These are phyloP conservation scores for Lachnum nothofagi DNA, from an alignment of 2,329 filamentous ascomycete species.

Conservation along the genomic window DNA sequence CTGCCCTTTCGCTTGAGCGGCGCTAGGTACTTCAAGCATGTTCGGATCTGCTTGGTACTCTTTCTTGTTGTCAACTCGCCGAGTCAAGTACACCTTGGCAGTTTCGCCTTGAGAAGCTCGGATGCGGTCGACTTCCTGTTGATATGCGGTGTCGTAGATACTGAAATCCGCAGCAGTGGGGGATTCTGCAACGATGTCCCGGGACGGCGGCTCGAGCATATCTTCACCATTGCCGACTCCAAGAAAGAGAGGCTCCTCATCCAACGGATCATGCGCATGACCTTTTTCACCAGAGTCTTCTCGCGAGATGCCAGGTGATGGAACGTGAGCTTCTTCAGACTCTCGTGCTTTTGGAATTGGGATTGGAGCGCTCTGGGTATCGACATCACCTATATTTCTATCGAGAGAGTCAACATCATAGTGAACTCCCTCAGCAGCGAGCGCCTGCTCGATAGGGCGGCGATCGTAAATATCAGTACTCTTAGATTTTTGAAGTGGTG, in stretches of 20 bases:
- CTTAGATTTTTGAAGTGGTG: conserved; percentile 36
- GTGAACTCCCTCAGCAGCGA: conserved; percentile 51
- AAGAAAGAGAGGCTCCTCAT: conserved; percentile 61
- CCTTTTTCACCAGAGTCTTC: conserved; percentile 47
- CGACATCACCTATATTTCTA: conserved; percentile 12
- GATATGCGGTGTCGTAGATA: conserved; percentile 84
- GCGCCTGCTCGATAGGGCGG: conserved; percentile 41
- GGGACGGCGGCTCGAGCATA: conserved; percentile 32
- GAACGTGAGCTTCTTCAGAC: conserved; percentile 27
- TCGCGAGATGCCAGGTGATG: conserved; percentile 32
- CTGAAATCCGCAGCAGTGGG: conserved; percentile 79
- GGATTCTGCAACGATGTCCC: conserved; percentile 68
- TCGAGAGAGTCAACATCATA: conserved; percentile 35
- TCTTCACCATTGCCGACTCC: conserved; percentile 64
- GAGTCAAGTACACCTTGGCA: conserved; percentile 54
- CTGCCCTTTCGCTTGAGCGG: conserved; percentile 11
- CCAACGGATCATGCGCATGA: conserved; percentile 58
- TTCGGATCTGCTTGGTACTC: conserved; percentile 30
- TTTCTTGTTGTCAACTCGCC: conserved; percentile 42
- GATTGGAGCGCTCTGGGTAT: conserved; percentile 2
- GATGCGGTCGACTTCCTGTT: conserved; percentile 74
- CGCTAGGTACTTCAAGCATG: conserved; percentile 25
- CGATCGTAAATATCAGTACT: conserved; percentile 50
- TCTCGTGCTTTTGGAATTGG: conserved; percentile 7
- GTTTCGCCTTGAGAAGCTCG: conserved; percentile 41